Percentiles rank a stretch among this genome's conserved stretches.
phyloP scores from a whole-genome alignment of 2,329 filamentous ascomycete species.

The Cordyceps cicadae region DNA sequence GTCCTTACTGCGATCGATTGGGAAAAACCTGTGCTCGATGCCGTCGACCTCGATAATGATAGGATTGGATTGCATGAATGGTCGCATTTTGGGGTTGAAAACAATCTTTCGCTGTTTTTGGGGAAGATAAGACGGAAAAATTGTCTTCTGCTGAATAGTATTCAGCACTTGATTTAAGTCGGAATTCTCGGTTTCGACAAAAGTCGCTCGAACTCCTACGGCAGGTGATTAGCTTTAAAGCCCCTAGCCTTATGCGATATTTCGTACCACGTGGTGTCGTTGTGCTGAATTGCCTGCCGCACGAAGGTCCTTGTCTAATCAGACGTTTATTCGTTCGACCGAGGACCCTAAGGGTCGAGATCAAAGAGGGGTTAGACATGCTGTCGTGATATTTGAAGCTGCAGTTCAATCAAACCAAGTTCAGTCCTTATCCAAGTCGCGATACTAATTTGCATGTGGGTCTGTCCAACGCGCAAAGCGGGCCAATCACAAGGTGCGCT shows the following conservation, averaged over 20 bases:
- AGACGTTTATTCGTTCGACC: not conserved
- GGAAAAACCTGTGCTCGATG: constrained; percentile 43
- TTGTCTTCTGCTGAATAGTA: constrained; percentile 48
- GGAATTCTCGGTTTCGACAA: constrained; percentile 42
- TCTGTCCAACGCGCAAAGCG: constrained; percentile 23
- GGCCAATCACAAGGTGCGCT: constrained; percentile 28
- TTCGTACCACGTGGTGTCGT: constrained; percentile 3
- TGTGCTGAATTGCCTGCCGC: constrained; percentile 7
- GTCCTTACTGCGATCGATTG: constrained; percentile 34
- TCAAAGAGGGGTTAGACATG: constrained; percentile 7
- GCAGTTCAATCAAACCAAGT: constrained; percentile 11
- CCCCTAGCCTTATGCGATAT: constrained; percentile 1
- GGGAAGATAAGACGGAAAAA: constrained; percentile 54
- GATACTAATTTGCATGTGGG: constrained; percentile 13
- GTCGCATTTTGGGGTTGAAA: constrained; percentile 37
- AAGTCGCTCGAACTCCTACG: constrained; percentile 32
- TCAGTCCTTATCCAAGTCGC: constrained; percentile 10
- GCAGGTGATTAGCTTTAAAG: constrained; percentile 12
- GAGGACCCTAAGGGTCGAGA: not conserved
- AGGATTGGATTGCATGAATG: constrained; percentile 45
- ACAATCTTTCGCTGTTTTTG: constrained; percentile 44
- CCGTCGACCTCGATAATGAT: constrained; percentile 51
- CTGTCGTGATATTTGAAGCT: not conserved
- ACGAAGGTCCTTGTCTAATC: not conserved
- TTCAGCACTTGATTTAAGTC: constrained; percentile 46